phyloP scores from a whole-genome alignment of 2,329 filamentous ascomycete species.

The Neofusicoccum parvum region DNA sequence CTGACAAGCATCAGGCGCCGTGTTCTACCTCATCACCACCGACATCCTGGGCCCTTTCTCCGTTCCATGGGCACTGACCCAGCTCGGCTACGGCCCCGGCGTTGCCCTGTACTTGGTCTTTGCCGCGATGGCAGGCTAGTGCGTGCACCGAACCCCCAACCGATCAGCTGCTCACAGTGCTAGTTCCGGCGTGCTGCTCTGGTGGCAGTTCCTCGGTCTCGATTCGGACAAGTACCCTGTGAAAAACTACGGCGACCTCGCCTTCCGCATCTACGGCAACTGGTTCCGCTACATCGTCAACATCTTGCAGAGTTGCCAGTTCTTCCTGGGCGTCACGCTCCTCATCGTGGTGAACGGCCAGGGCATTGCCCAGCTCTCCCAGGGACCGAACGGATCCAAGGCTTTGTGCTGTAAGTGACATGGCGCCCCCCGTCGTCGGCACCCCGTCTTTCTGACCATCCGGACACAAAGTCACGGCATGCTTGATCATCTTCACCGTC shows the following conservation, averaged over 20 bases:
- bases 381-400: neutral
- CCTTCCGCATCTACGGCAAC: constrained; percentile 42
- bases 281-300: constrained; percentile 42
- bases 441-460: neutral
- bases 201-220: constrained; percentile 44
- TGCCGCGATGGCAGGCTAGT: constrained; percentile 36
- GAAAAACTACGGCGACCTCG: constrained; percentile 45
- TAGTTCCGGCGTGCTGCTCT: constrained; percentile 43
- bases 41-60: constrained; percentile 44
- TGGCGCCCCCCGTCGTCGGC: no score
- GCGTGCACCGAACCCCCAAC: neutral
- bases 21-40: constrained; percentile 51
- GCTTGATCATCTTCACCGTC: constrained; percentile 53
- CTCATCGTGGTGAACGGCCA: constrained; percentile 58
- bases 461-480: constrained; percentile 37
- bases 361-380: constrained; percentile 53
- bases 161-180: neutral
- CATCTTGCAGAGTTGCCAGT: constrained; percentile 43
- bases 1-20: constrained; percentile 21
- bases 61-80: constrained; percentile 36
- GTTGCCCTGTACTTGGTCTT: constrained; percentile 42
- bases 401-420: constrained; percentile 7
- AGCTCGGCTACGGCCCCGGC: constrained; percentile 40
- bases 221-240: constrained; percentile 46
- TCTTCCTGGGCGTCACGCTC: constrained; percentile 55